Percentiles rank a stretch among this genome's conserved stretches.
phyloP scores from a whole-genome alignment of 352 stramenopile species.

The Halophytophthora batemanensis region DNA sequence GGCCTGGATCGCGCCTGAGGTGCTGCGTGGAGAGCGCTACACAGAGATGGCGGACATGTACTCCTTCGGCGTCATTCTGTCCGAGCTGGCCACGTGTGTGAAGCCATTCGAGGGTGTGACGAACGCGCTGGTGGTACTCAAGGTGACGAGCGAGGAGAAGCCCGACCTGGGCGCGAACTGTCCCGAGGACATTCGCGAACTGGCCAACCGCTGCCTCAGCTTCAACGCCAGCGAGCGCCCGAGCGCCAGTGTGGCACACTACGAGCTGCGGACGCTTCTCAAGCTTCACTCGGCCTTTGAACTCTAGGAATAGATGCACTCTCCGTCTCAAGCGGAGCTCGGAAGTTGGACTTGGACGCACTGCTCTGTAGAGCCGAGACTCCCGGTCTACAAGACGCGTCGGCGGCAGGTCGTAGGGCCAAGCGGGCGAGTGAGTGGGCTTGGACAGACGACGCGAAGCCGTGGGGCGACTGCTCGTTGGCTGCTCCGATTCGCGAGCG shows the following conservation, averaged over 20 bases:
- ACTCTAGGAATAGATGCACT: constrained; percentile 27
- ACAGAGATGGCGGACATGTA: constrained; percentile 87
- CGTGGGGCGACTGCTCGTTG: too few relatives aligned
- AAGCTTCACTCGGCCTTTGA: constrained; percentile 61
- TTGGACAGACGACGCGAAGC: too few relatives aligned
- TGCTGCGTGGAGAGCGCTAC: constrained; percentile 78
- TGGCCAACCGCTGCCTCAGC: constrained; percentile 58
- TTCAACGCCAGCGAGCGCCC: constrained; percentile 61
- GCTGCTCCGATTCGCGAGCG: too few relatives aligned
- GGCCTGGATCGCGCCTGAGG: constrained; percentile 81
- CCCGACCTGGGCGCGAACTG: constrained; percentile 54
- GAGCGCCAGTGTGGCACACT: constrained; percentile 70
- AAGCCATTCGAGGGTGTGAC: constrained; percentile 69
- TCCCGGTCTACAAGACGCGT: not conserved
- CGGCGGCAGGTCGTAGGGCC: too few relatives aligned
- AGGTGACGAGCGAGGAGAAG: constrained; percentile 71
- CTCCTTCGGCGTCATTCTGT: constrained; percentile 80
- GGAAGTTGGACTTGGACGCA: constrained; percentile 1
- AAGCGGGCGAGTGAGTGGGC: too few relatives aligned
- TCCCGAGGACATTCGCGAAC: constrained; percentile 62
- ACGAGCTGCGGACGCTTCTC: constrained; percentile 70
- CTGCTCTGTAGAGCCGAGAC: constrained; percentile 7
- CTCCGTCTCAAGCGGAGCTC: constrained; percentile 19
- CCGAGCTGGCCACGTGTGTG: constrained; percentile 62
- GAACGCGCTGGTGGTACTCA: constrained; percentile 70